Conservation (phyloP, 805 yeast species). For the Wickerhamiella nectarea region DNA sequence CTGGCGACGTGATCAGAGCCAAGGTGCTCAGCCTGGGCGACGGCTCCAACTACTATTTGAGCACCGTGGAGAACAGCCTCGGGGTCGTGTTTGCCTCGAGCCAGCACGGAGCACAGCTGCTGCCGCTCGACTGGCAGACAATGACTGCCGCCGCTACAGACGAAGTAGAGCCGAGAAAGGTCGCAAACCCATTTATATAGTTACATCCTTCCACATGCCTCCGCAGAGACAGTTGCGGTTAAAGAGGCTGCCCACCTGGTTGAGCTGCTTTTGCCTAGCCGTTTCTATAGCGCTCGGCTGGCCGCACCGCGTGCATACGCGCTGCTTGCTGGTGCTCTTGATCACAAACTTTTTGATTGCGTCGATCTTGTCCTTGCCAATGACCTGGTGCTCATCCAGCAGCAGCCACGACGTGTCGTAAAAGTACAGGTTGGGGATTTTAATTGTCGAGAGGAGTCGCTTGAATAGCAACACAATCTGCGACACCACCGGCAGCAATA, state of each 20-base stretch:
- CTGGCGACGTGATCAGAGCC: conserved; percentile 88
- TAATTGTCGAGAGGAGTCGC: conserved; percentile 32
- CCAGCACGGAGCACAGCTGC: conserved; percentile 64
- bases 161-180: conserved; percentile 61
- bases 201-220: conserved; percentile 40
- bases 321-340: conserved; percentile 27
- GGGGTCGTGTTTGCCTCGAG: conserved; percentile 84
- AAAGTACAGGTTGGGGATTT: conserved; percentile 43
- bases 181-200: conserved; percentile 63
- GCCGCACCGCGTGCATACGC: conserved; percentile 45
- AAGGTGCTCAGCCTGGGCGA: conserved; percentile 76
- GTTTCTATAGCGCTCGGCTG: conserved; percentile 7
- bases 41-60: conserved; percentile 76
- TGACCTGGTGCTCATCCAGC: conserved; percentile 20
- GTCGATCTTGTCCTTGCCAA: conserved; percentile 20
- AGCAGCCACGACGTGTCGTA: conserved; percentile 57
- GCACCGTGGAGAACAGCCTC: conserved; percentile 79
- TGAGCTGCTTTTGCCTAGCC: conserved; percentile 8
- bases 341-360: conserved; percentile 27
- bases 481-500: conserved; percentile 24
- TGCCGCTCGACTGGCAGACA: conserved; percentile 89
- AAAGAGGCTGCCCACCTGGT: conserved; percentile 46
- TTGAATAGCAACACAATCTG: conserved; percentile 37
- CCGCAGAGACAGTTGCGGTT: conserved; percentile 71
- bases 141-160: conserved; percentile 77